phyloP scores from a whole-genome alignment of 2,329 filamentous ascomycete species.

The Neonectria ditissima region DNA sequence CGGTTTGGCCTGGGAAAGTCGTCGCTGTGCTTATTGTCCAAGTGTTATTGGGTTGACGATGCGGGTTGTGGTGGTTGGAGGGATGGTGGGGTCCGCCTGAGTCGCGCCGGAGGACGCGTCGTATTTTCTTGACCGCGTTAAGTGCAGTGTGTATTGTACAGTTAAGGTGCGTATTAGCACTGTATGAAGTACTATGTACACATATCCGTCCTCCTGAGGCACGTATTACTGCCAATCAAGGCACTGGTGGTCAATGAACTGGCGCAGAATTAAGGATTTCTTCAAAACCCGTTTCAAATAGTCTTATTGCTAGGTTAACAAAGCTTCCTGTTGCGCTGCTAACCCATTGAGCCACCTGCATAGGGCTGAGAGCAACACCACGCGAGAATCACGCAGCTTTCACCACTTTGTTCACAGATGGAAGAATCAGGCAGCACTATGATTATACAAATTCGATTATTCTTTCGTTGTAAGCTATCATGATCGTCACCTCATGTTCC shows the following conservation, averaged over 20 bases:
- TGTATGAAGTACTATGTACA: not conserved
- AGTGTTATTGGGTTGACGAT: constrained; percentile 25
- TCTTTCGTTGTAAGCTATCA: constrained; percentile 15
- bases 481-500: constrained; percentile 12
- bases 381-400: not conserved
- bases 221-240: no score
- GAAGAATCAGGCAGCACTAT: not conserved
- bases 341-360: no score
- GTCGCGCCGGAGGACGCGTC: constrained; percentile 37
- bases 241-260: no score
- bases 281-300: no score
- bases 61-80: constrained; percentile 30
- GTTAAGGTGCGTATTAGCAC: not conserved
- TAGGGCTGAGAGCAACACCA: no score
- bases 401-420: not conserved
- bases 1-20: not conserved
- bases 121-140: constrained; percentile 36
- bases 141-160: constrained; percentile 30
- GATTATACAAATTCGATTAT: constrained; percentile 6
- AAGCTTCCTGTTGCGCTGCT: no score
- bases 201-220: no score
- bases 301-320: no score
- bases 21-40: not conserved
- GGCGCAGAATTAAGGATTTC: no score
- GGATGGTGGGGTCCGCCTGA: constrained; percentile 28